Conservation (phyloP, 140 eudicot genomes). For the Anethum foeniculum region DNA sequence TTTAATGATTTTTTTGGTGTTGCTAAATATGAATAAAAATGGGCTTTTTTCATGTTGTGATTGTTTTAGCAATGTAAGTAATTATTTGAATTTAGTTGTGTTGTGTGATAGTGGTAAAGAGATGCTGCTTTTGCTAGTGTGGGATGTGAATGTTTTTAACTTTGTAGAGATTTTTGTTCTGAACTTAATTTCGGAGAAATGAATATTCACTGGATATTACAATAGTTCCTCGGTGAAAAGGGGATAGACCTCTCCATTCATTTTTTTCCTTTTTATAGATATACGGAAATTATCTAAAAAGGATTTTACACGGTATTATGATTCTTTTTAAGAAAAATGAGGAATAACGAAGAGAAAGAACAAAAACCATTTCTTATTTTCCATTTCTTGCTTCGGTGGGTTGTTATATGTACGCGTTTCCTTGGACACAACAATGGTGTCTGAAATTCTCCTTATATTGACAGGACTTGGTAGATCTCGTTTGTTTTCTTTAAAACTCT, state of each 20-base stretch:
- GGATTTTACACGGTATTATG: not conserved
- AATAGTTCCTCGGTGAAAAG: not conserved
- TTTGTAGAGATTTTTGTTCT: slow-evolving; percentile 11
- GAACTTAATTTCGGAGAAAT: slow-evolving; percentile 15
- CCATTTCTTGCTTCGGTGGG: not conserved
- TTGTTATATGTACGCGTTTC: slow-evolving; percentile 7
- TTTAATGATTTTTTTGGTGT: not conserved
- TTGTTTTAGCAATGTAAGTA: slow-evolving; percentile 1
- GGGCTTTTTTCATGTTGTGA: not conserved
- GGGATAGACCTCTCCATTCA: slow-evolving; percentile 1
- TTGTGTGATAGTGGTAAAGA: not conserved
- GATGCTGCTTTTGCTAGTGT: not conserved
- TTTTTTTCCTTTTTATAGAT: slow-evolving; percentile 13
- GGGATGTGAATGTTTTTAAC: slow-evolving; percentile 20
- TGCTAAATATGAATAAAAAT: not conserved
- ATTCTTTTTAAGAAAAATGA: not conserved
- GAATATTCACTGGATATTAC: not conserved
- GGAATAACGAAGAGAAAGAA: not conserved
- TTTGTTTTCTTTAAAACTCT: slow-evolving; percentile 8
- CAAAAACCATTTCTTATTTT: not conserved
- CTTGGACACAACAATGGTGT: not conserved
- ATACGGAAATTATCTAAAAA: not conserved
- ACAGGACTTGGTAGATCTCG: not conserved
- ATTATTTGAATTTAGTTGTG: not conserved
- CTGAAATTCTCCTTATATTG: not conserved